phyloP scores from a whole-genome alignment of 225 moss, liverwort and hornwort genomes.

The Bryoerythrophyllum caledonicum region DNA sequence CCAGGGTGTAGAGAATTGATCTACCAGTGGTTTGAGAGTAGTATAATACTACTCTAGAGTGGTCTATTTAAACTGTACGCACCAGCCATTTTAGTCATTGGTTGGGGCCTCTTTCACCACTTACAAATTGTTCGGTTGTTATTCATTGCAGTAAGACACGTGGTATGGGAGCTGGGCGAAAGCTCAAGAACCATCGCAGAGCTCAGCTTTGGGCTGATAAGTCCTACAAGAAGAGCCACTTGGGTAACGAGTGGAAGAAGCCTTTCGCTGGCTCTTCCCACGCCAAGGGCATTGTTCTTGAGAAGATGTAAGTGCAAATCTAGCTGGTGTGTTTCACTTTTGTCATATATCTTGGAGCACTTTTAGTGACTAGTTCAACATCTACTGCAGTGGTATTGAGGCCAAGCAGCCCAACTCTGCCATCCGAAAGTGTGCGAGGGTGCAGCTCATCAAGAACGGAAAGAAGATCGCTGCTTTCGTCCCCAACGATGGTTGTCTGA shows the following conservation, averaged over 20 bases:
- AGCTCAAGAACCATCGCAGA: slow-evolving; percentile 85
- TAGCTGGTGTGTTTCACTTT: not conserved
- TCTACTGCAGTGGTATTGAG: slow-evolving; percentile 76
- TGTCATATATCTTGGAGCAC: not conserved
- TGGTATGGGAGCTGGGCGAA: slow-evolving; percentile 93
- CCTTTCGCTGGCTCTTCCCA: slow-evolving; percentile 84
- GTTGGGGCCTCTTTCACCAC: too few relatives aligned
- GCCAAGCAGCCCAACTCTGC: slow-evolving; percentile 95
- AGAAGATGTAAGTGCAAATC: slow-evolving; percentile 63
- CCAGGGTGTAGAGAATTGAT: not conserved
- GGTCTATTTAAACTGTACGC: not conserved
- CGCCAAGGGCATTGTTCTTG: slow-evolving; percentile 86
- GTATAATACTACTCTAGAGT: not conserved
- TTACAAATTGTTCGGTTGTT: not conserved
- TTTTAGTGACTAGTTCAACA: not conserved
- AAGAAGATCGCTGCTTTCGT: slow-evolving; percentile 94
- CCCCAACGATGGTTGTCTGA: slow-evolving; percentile 86
- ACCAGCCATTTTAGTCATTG: not conserved
- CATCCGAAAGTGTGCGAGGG: slow-evolving; percentile 88
- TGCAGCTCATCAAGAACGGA: slow-evolving; percentile 90
- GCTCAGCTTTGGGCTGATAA: slow-evolving; percentile 88
- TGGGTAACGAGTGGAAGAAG: slow-evolving; percentile 97
- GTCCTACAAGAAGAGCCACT: slow-evolving; percentile 88
- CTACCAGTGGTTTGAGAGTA: not conserved
- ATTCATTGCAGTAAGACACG: slow-evolving; percentile 66